Percentiles rank a stretch among this genome's conserved stretches.
Conservation (phyloP, 2,329 filamentous ascomycete genomes). For the Fusarium marasasianum region DNA sequence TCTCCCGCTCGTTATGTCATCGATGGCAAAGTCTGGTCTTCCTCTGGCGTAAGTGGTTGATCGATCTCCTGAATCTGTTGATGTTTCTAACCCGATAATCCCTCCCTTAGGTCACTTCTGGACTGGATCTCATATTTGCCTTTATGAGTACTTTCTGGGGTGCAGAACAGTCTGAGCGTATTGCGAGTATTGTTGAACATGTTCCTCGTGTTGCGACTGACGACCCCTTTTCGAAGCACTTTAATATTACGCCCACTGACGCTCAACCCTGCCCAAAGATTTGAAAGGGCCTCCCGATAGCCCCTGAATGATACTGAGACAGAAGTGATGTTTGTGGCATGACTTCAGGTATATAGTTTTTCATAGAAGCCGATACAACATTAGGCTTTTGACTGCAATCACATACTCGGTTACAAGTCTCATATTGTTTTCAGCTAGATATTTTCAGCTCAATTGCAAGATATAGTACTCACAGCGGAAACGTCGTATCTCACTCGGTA, state of each 20-base stretch:
- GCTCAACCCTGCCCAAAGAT: conserved; percentile 28
- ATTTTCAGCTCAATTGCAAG: neutral
- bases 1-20: conserved; percentile 69
- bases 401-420: neutral
- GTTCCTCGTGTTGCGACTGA: conserved; percentile 43
- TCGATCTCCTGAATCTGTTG: neutral
- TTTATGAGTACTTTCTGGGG: conserved; percentile 59
- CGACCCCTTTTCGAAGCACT: conserved; percentile 44
- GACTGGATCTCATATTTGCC: conserved; percentile 50
- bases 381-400: neutral
- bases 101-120: conserved; percentile 46
- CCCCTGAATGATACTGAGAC: neutral
- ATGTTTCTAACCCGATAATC: neutral
- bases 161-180: conserved; percentile 52
- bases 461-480: neutral
- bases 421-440: neutral
- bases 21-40: conserved; percentile 74
- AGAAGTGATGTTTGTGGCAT: neutral
- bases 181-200: conserved; percentile 65
- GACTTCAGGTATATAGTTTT: neutral
- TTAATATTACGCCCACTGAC: conserved; percentile 37
- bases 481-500: neutral
- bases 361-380: too few species aligned
- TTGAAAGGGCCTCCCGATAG: neutral
- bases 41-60: conserved; percentile 60